phyloP scores from a whole-genome alignment of 2,329 filamentous ascomycete genomes.

The Juglanconis oblonga region DNA sequence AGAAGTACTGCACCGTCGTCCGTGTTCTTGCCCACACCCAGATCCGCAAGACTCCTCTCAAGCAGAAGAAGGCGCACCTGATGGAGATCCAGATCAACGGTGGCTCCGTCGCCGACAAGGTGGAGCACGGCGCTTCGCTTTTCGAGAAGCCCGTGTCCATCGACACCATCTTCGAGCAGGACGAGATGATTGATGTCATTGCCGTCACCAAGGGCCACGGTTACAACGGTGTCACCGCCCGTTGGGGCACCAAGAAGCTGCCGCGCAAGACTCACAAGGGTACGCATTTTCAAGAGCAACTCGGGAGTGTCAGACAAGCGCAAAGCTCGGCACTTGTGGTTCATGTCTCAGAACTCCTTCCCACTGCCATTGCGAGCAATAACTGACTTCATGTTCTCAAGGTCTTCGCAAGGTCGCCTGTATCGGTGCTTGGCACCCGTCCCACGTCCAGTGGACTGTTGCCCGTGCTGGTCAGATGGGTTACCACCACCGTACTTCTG shows the following conservation, averaged over 20 bases:
- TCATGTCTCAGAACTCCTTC: not conserved
- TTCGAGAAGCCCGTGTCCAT: slow-evolving; percentile 99
- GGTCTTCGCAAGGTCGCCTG: slow-evolving; percentile 99
- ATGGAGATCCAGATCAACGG: slow-evolving; percentile 99
- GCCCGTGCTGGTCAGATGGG: slow-evolving; percentile 99
- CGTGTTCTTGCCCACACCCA: slow-evolving; percentile 99
- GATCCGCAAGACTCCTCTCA: slow-evolving; percentile 97
- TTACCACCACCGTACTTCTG: slow-evolving; percentile 99
- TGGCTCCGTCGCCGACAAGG: slow-evolving; percentile 93
- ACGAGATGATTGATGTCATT: slow-evolving; percentile 99
- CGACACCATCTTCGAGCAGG: slow-evolving; percentile 94
- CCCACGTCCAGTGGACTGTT: slow-evolving; percentile 99
- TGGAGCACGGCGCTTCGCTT: slow-evolving; percentile 88
- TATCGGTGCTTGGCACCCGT: slow-evolving; percentile 99
- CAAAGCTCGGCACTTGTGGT: not conserved
- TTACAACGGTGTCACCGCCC: slow-evolving; percentile 92
- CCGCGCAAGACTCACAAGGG: slow-evolving; percentile 99
- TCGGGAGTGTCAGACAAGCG: not conserved
- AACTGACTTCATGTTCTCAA: not conserved
- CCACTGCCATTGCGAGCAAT: not conserved
- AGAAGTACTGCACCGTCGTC: slow-evolving; percentile 99
- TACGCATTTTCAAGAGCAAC: not conserved
- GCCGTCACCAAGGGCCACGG: slow-evolving; percentile 99
- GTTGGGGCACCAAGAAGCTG: slow-evolving; percentile 99
- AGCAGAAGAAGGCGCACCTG: slow-evolving; percentile 99